Conservation (phyloP, 2,329 filamentous ascomycete genomes). For the Chaetomiaceae sp. region DNA sequence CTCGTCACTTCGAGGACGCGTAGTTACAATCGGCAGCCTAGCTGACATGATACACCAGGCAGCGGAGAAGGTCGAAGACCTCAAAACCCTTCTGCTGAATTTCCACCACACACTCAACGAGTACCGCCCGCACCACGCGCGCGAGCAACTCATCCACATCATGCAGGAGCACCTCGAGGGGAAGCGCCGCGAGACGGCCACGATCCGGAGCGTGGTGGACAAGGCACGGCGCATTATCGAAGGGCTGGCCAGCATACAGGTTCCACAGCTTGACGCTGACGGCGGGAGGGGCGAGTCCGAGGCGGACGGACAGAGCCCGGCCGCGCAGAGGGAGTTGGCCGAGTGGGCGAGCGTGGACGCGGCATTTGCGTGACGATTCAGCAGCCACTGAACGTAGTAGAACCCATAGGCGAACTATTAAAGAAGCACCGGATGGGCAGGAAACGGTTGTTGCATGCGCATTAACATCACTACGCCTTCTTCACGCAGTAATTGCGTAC, state of each 20-base stretch:
- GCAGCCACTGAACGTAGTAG: no score
- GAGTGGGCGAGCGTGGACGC: slow-evolving; percentile 21
- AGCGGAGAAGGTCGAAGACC: slow-evolving; percentile 65
- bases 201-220: slow-evolving; percentile 59
- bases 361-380: slow-evolving; percentile 17
- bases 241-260: slow-evolving; percentile 53
- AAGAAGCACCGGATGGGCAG: no score
- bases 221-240: slow-evolving; percentile 69
- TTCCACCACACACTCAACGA: slow-evolving; percentile 91
- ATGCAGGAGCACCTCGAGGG: slow-evolving; percentile 79
- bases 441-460: no score
- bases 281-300: slow-evolving; percentile 19
- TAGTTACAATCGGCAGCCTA: no score
- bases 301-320: slow-evolving; percentile 6
- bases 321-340: slow-evolving; percentile 7
- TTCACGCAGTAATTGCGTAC: no score
- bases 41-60: slow-evolving; percentile 37
- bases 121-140: slow-evolving; percentile 86
- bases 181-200: slow-evolving; percentile 65
- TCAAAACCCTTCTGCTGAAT: slow-evolving; percentile 80
- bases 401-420: no score
- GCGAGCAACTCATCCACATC: slow-evolving; percentile 78
- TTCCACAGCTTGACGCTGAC: slow-evolving; percentile 23
- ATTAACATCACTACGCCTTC: no score
- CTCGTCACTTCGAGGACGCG: no score